A percentile compares a stretch with the other conserved stretches of the same genome.
Conservation (phyloP, 805 yeast species). For the Saturnispora bothae region DNA sequence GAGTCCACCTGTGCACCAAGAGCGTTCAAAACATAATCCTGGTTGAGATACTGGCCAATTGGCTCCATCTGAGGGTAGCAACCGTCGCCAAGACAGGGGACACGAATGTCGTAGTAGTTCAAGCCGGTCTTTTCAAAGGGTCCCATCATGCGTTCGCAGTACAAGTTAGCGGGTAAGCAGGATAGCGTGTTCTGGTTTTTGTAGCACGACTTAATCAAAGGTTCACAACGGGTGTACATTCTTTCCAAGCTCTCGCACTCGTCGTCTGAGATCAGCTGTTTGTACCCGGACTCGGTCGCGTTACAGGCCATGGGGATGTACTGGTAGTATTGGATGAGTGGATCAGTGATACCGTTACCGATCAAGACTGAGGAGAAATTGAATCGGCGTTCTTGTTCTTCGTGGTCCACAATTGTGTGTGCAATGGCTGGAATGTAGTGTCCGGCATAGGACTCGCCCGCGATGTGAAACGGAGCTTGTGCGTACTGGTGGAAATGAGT, state of each 20-base stretch:
- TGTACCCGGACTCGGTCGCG: constrained; percentile 62
- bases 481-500: constrained; percentile 57
- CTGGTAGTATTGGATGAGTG: constrained; percentile 64
- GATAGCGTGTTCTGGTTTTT: constrained; percentile 62
- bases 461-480: constrained; percentile 59
- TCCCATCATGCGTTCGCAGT: constrained; percentile 78
- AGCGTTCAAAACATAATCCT: constrained; percentile 63
- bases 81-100: constrained; percentile 53
- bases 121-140: constrained; percentile 79
- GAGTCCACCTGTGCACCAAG: constrained; percentile 84
- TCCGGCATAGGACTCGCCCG: constrained; percentile 93
- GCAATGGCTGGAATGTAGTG: constrained; percentile 91
- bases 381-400: constrained; percentile 36
- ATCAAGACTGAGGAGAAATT: constrained; percentile 69
- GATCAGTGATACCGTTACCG: constrained; percentile 88
- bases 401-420: constrained; percentile 60
- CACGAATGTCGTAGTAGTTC: constrained; percentile 86
- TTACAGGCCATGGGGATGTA: constrained; percentile 92
- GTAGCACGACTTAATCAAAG: constrained; percentile 72
- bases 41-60: constrained; percentile 71
- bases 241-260: constrained; percentile 65
- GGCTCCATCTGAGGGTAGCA: constrained; percentile 76
- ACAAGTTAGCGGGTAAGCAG: constrained; percentile 84
- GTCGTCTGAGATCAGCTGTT: constrained; percentile 65
- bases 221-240: constrained; percentile 66